Percentiles rank a stretch among this genome's conserved stretches.
phyloP scores from a whole-genome alignment of 148 eudicot genomes.

The Vaccinium corymbosum region DNA sequence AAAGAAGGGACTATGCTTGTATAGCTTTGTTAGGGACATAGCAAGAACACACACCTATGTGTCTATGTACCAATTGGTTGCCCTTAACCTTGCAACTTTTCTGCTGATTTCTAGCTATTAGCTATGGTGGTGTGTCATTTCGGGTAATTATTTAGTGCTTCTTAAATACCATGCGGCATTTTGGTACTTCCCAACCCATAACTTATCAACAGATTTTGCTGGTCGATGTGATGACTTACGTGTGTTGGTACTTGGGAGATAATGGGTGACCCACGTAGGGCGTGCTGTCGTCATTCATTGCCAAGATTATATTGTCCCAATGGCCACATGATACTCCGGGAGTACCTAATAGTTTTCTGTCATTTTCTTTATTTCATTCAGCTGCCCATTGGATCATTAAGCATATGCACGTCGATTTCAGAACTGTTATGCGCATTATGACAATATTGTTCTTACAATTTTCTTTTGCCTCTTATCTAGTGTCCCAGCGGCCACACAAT shows the following conservation, averaged over 20 bases:
- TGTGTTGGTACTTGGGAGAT: background rate
- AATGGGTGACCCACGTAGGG: background rate
- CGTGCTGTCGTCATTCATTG: background rate
- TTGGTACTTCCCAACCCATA: background rate
- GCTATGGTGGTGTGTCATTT: background rate
- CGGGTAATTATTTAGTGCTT: background rate
- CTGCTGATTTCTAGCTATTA: background rate
- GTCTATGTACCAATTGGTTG: background rate
- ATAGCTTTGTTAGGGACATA: background rate
- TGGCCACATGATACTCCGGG: background rate
- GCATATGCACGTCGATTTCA: background rate
- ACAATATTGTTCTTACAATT: background rate
- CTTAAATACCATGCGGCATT: background rate
- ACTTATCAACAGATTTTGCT: background rate
- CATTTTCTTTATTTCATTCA: background rate
- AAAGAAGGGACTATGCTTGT: background rate
- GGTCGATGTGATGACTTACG: background rate
- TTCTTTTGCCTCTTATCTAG: slow-evolving; percentile 25
- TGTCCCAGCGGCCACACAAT: slow-evolving; percentile 65
- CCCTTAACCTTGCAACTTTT: background rate
- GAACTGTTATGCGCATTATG: background rate
- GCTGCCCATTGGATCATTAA: slow-evolving; percentile 1
- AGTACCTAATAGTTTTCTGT: background rate
- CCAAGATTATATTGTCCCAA: background rate
- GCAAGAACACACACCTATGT: background rate